These are phyloP conservation scores for Ustilago bromivora DNA, from an alignment of 1,284 basidiomycete species.

Conservation along the genomic window DNA sequence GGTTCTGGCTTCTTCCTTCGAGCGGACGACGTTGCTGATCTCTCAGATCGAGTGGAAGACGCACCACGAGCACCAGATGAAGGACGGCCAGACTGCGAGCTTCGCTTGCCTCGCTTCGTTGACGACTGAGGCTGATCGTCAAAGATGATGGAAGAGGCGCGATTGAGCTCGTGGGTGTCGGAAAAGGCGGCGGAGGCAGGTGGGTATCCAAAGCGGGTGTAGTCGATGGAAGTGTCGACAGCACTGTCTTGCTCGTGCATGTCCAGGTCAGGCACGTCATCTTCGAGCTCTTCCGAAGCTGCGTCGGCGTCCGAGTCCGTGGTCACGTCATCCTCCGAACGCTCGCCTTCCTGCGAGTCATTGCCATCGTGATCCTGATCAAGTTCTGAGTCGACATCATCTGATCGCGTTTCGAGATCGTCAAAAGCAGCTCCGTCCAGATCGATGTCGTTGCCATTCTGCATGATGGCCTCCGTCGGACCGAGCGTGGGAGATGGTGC, in stretches of 20 bases:
- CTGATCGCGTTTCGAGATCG: conserved; percentile 33
- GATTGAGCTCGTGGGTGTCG: conserved; percentile 45
- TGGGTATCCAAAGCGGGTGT: conserved; percentile 57
- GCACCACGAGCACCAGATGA: conserved; percentile 12
- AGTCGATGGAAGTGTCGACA: conserved; percentile 50
- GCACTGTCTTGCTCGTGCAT: conserved; percentile 21
- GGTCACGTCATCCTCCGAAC: conserved; percentile 29
- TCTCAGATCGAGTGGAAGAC: conserved; percentile 26
- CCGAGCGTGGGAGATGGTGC: conserved; percentile 13
- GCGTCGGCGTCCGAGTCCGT: conserved; percentile 30
- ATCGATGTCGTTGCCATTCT: conserved; percentile 16
- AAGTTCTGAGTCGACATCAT: conserved; percentile 20
- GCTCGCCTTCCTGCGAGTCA: conserved; percentile 11
- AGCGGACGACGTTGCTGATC: conserved; percentile 14
- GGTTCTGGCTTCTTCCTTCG: conserved; percentile 26
- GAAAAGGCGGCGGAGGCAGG: conserved; percentile 58
- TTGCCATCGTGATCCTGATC: conserved; percentile 25
- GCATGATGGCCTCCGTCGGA: not conserved
- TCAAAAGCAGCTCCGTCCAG: conserved; percentile 42
- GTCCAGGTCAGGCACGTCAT: conserved; percentile 46
- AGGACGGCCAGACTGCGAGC: conserved; percentile 22
- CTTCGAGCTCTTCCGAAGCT: conserved; percentile 29
- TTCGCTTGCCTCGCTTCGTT: conserved; percentile 28
- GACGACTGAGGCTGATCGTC: conserved; percentile 37
- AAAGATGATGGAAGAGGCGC: conserved; percentile 54